Evolutionary conservation across 2,329 filamentous ascomycete genomes (phyloP), one percentile per base, ranked within the genome.

Genomic region (Colletotrichum sp.): DNA sequence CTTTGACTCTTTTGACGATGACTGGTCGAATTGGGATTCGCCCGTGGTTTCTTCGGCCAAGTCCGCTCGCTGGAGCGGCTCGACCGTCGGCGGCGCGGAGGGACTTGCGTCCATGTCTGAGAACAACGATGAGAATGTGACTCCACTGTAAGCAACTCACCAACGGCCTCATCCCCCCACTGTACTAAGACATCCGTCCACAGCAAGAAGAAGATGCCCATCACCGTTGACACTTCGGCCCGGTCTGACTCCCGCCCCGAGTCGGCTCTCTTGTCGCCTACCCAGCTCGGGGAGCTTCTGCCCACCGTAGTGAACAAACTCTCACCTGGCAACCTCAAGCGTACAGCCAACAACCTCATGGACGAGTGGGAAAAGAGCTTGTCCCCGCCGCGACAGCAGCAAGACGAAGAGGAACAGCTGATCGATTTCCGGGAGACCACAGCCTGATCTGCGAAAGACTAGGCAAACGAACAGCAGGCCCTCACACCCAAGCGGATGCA

Each of bases 331-430:
- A 96, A 95, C 80, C 86, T 98, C 79, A 95, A 95, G 82, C 91
- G 92, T 48, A 96, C 95, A 1, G 95, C 96, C n/a, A 94, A 93
- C 43, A 94, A 94, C 77, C 88, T 98, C 73, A 95, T 98, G 92
- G 94, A 93, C 78, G 96, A 98, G 82, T 98, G 95, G 95, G 96
- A 98, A 86, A 95, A 92, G 83, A 94, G 91, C 78, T 86, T 96
- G 16, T 92, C 90, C 3, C 88, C 91, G 38, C 87, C 89, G 82
- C 73, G 58, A 28, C 71, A 69, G 30, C 60, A 83, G 67, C 48
- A 16, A 2, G 70, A 73, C 58, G 58, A 75, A 55, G 55, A 66
- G 43, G 69, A 71, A 56, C 73, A 74, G 70, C 65, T 74, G 12
- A 70, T 76, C 24, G 72, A 73, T 55, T 76, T 73, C n/a, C 75